Percentiles rank a stretch among this genome's conserved stretches.
These are phyloP conservation scores for Phlyctochytrium bullatum DNA, from an alignment of 192 early-diverging fungal genomes.

Conservation along the genomic window DNA sequence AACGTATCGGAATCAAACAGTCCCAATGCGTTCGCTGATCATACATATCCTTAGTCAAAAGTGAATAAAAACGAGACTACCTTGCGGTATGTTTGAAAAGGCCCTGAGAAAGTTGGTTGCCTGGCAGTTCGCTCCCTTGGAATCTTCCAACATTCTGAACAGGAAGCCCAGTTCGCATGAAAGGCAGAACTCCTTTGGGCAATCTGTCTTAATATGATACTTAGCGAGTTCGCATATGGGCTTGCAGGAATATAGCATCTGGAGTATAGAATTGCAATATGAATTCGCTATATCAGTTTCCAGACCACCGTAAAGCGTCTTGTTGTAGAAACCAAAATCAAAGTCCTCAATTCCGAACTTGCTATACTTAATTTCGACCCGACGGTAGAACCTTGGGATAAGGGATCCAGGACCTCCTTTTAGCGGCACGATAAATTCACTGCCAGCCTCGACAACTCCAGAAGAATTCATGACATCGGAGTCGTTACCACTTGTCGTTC, in stretches of 20 bases:
- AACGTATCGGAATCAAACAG: conserved; percentile 84
- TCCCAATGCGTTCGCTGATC: conserved; percentile 72
- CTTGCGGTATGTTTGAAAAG: conserved; percentile 80
- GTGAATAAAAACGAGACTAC: conserved; percentile 27
- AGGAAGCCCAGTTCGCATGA: conserved; percentile 91
- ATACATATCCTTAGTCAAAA: not conserved
- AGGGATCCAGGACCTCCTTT: conserved; percentile 14
- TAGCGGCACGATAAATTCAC: not conserved
- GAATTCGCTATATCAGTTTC: conserved; percentile 90
- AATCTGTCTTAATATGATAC: conserved; percentile 62
- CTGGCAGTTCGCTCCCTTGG: conserved; percentile 92
- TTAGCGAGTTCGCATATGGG: conserved; percentile 66
- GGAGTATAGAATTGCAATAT: conserved; percentile 88
- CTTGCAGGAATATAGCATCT: conserved; percentile 73
- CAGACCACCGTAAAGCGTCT: conserved; percentile 79
- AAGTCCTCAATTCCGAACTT: conserved; percentile 98
- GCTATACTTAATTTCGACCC: conserved; percentile 85
- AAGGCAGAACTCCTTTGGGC: conserved; percentile 75
- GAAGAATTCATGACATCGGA: not conserved
- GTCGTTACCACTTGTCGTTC: not conserved
- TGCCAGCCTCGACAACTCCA: not conserved
- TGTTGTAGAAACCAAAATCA: conserved; percentile 97
- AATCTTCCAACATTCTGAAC: conserved; percentile 87
- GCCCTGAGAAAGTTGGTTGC: conserved; percentile 88
- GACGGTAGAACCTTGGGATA: conserved; percentile 61